Evolutionary conservation across 2,329 filamentous ascomycete species (phyloP).

Genomic region (Fusarium scirpi): DNA sequence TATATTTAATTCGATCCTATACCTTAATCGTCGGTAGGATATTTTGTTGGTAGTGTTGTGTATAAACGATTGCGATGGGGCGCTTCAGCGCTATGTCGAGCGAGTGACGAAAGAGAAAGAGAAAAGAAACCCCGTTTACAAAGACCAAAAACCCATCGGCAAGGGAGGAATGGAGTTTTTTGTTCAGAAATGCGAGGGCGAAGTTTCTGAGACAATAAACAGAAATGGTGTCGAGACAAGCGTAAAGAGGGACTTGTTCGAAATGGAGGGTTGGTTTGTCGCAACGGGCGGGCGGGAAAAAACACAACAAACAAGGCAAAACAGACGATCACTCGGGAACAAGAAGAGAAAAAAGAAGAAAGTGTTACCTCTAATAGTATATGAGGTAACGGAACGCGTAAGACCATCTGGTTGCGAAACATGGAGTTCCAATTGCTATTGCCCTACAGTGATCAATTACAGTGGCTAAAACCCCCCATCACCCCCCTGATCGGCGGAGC

Average conservation of each 20-base stretch:
- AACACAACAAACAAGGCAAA: neutral
- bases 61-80: conserved; percentile 16
- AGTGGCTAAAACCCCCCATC: neutral
- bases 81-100: conserved; percentile 15
- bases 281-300: neutral
- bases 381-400: conserved; percentile 36
- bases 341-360: neutral
- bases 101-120: conserved; percentile 15
- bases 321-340: conserved; percentile 18
- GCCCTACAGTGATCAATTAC: neutral
- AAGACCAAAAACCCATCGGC: conserved; percentile 15
- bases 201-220: conserved; percentile 13
- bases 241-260: conserved; percentile 33
- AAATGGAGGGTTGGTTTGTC: neutral
- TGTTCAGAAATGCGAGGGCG: conserved; percentile 10
- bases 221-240: conserved; percentile 20
- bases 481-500: conserved; percentile 25
- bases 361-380: conserved; percentile 18
- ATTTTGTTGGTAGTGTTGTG: neutral
- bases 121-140: neutral
- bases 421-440: conserved; percentile 1
- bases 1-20: neutral
- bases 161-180: neutral
- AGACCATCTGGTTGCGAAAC: conserved; percentile 19
- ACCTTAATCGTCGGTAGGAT: neutral